Evolutionary conservation across 805 yeast genomes (phyloP).

Genomic region (Torulaspora franciscae): DNA sequence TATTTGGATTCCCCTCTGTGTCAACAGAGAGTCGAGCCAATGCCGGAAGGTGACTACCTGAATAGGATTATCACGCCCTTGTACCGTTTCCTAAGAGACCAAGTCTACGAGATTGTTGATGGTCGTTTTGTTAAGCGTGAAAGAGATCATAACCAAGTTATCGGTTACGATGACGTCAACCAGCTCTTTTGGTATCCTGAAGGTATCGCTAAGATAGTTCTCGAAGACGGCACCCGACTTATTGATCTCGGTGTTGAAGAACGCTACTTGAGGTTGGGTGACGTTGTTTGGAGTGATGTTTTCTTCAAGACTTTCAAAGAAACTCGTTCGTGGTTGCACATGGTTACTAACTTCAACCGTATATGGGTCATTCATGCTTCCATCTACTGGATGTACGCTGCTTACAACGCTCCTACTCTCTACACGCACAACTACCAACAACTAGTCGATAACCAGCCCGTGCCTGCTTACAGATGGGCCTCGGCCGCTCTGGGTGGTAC

Average conservation of each 20-base stretch:
- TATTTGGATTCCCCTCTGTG: constrained; percentile 85
- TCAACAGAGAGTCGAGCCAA: constrained; percentile 78
- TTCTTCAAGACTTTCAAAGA: constrained; percentile 96
- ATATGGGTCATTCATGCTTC: constrained; percentile 93
- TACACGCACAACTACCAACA: constrained; percentile 86
- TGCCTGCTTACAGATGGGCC: constrained; percentile 89
- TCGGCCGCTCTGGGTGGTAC: constrained; percentile 89
- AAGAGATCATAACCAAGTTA: constrained; percentile 71
- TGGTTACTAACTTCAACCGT: constrained; percentile 93
- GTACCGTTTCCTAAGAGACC: constrained; percentile 72
- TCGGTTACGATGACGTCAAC: constrained; percentile 97
- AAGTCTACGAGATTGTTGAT: constrained; percentile 74
- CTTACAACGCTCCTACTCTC: constrained; percentile 86
- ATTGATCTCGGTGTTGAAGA: constrained; percentile 87
- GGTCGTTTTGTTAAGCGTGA: constrained; percentile 83
- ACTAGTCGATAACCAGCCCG: constrained; percentile 78
- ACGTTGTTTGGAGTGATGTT: constrained; percentile 84
- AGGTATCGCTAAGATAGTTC: constrained; percentile 87
- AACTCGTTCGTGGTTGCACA: constrained; percentile 95
- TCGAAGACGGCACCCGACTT: constrained; percentile 88
- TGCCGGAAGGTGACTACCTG: constrained; percentile 83
- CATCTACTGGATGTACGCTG: constrained; percentile 89
- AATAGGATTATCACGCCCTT: constrained; percentile 91
- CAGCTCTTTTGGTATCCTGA: constrained; percentile 99
- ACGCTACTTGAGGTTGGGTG: constrained; percentile 85